Base-by-base conservation (phyloP, 2,329 filamentous ascomycete genomes). In the Metarhizium brunneum region DNA sequence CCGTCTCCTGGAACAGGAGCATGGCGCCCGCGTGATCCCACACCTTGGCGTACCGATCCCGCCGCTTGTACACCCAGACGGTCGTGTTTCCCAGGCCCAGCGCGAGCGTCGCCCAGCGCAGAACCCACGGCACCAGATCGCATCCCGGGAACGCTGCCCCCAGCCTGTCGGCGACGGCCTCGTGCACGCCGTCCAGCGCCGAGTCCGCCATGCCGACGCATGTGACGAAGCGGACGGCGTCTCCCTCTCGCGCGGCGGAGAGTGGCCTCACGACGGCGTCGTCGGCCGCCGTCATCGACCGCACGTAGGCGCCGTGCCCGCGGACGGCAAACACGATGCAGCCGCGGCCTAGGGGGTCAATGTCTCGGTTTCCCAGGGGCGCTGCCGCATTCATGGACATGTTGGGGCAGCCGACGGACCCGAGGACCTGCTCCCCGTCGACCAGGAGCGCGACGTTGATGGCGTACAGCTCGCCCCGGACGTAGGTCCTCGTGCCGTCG, bases 21-120 rank as follows among this genome's bases (percentile, higher is more conserved):
- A 83, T 82, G 0, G 80, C 81, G 2, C 81, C 81, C 0, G 80
- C 80, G 55, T 84, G 81, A 58, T 84, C 81, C 81, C 80, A 84
- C 1, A 79, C 70, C 67, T 84, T 83, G 10, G 74, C 81, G 11
- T 70, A 69, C 0, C 79, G 70, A 29, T 73, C 71, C 20, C 71
- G 68, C 25, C 68, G 66, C 58, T 74, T 76, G 68, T 83, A 84
- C 10, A 81, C 74, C 79, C 80, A 83, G 10, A 82, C 72, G 0
- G 78, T 82, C 45, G 74, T 71, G 65, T 82, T 79, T 10, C 74
- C 79, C 4, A 78, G 66, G 0, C 80, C 78, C 53, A 81, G 67
- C 0, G 79, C 80, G 25, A 83, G 69, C 2, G 68, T 69, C 0
- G 75, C 74, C 78, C 80, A 84, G 13, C 80, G 74, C 8, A 80